Evolutionary conservation across 2,329 filamentous ascomycete genomes (phyloP), one percentile per base, ranked within the genome.

Genomic region (Arthrobotrys pseudoclavata): DNA sequence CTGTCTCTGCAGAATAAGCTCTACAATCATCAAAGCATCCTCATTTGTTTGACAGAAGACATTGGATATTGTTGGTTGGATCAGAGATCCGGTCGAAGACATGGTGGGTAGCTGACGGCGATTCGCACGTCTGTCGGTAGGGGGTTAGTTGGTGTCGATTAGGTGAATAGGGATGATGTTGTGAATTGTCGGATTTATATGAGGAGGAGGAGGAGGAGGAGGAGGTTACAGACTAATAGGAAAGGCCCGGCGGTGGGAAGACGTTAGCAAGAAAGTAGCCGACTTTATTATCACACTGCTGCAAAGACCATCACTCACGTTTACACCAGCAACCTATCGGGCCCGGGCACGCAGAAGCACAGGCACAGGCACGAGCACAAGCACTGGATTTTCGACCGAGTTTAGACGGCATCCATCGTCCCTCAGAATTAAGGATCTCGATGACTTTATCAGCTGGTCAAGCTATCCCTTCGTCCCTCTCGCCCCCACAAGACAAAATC

Each of bases 61-160:
- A 71, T 77, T 77, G n/a, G 74, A 77, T 62, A 77, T 68, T 18
- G 74, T 77, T 37, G 74, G 74, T 57, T 77, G 74, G 52, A 77
- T 77, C 62, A 71, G 47, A 71, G 67, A 71, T 37, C 67, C 67
- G 10, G 67, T 37, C n/a, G 74, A 77, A 63, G 74, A 62, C 74
- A 77, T 77, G 45, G n/a, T 62, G 42, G n/a, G 26, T 57, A 13
- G 29, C 26, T 53, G 26, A 47, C 57, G 47, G 40, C 37, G 10
- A 22, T 24, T 37, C 26, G 37, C 53, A n/a, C 24, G 29, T n/a
- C 34, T n/a, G 37, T 55, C n/a, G 31, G 31, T 69, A 10, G 22
- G 22, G 48, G 4, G 42, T 47, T 34, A 13, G 22, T 64, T n/a
- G 29, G 26, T 37, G 3, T 50, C 26, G 40, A 6, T 13, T 10